Base-by-base conservation (phyloP, 352 stramenopile species). In the Pythium oligandrum region DNA sequence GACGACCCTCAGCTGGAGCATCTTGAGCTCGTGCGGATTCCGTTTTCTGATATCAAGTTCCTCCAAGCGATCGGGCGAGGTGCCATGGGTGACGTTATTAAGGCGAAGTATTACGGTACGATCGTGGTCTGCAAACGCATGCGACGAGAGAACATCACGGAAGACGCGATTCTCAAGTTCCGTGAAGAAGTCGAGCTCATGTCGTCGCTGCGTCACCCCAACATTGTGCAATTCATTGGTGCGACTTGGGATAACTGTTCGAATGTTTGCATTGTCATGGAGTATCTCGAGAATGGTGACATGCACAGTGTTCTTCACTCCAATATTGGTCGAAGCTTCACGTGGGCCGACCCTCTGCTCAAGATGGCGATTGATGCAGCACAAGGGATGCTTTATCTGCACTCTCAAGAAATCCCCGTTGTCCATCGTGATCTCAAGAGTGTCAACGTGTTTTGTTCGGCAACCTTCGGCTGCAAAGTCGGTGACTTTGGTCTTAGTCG, bases 161-260 rank as follows among this genome's bases (percentile, higher is more conserved):
- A 83, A 47, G 60, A 68, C 12, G 68, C 83, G 12, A 73, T 95
- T 45, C 70, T 73, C 43, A 85, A 70, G 52, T 95, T 95, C 51
- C 81, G 85, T 6, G 83, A 93, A 55, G 85, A 95, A 46, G 88
- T 95, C 47, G 77, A 88, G 55, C 71, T 95, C 35, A 93, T 95
- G 83, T 84, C 83, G 31, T 87, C 78, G 49, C 63, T 95, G 44
- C 71, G 85, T 4, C 85, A 95, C 53, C 85, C 85, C 36, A 95
- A 95, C 51, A 90, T 95, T 52, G 85, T 95, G 9, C 85, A 95
- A 58, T 92, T 95, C 44, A 95, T 95, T 37, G 85, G 85, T 36
- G 85, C 85, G 34, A 93, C 78, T 50, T 95, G 85, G 85, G 82
- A 95, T 53, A 93, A 93, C 53, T 85, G 75, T 33, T 91, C 83